Base-by-base conservation (phyloP, 768 basidiomycete species). In the Paxillus involutus region DNA sequence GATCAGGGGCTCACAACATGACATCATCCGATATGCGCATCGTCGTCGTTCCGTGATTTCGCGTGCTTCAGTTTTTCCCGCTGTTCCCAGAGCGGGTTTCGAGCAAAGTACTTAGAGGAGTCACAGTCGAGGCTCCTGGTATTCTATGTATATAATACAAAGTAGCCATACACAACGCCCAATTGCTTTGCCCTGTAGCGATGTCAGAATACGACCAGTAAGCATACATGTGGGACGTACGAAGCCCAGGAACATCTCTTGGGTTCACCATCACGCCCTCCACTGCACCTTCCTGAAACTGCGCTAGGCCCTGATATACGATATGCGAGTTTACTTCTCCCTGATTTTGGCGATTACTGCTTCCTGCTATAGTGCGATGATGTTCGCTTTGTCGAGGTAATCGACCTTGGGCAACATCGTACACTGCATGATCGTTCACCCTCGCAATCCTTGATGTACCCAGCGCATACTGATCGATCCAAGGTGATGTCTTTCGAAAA, bases 381-480 rank as follows among this genome's bases (percentile, higher is more conserved):
- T 84, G 51, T 83, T 83, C 30, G 82, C 78, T 56, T 91, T 93
- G 59, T 89, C 79, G 56, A 95, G 78, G 65, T 98, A 99, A 66
- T 94, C 85, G 57, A 98, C 85, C 67, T 91, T 92, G 49, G 81
- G 85, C n/a, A 99, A 72, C 91, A 99, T 88, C 6, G 88, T 88
- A 66, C 97, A 99, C 70, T 95, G 92, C 95, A 99, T 98, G 74
- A 98, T 94, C 43, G 96, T 99, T 93, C 95, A 40, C 96, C 96
- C 71, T 99, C 97, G 71, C 98, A 99, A 69, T 99, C 97, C 70
- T 98, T 99, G 84, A 99, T 98, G 71, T 99, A 98, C 10, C 95
- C 97, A 0, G 96, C 95, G 97, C 97, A 99, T 7, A 88, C 78
- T 2, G 89, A 84, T 42, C 95, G 82, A 56, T 88, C 88, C n/a